Conservation (phyloP, 2,329 filamentous ascomycete species). For the Fonsecaea nubica region DNA sequence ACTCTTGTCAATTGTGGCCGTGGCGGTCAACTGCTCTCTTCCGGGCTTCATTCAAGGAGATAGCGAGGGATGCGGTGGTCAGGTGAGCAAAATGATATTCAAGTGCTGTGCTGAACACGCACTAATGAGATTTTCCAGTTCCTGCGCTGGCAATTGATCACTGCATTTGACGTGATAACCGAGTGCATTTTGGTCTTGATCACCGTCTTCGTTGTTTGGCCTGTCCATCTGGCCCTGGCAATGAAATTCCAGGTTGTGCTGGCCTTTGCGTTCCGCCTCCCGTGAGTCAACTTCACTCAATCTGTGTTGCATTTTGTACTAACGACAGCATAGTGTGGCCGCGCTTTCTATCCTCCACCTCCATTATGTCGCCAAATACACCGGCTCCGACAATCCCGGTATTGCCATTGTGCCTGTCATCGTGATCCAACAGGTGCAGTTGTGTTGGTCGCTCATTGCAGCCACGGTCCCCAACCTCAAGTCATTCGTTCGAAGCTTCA, state of each 20-base stretch:
- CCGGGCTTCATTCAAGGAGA: slow-evolving; percentile 25
- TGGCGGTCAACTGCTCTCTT: slow-evolving; percentile 35
- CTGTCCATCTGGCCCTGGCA: slow-evolving; percentile 37
- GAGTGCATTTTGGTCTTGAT: slow-evolving; percentile 35
- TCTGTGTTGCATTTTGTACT: background rate
- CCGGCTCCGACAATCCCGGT: slow-evolving; percentile 42
- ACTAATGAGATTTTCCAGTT: slow-evolving; percentile 22
- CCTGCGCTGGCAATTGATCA: slow-evolving; percentile 48
- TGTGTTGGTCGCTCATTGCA: slow-evolving; percentile 51
- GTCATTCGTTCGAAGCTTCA: slow-evolving; percentile 51
- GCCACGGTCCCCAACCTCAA: slow-evolving; percentile 52
- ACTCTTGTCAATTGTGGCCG: slow-evolving; percentile 37
- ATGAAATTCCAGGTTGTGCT: slow-evolving; percentile 42
- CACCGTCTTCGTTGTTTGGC: slow-evolving; percentile 41
- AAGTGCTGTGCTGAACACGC: background rate
- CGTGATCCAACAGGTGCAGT: slow-evolving; percentile 48
- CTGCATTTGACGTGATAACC: slow-evolving; percentile 49
- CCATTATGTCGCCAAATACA: slow-evolving; percentile 44
- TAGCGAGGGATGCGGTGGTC: slow-evolving; percentile 26
- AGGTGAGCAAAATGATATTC: slow-evolving; percentile 18
- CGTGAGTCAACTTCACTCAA: slow-evolving; percentile 39
- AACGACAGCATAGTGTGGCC: slow-evolving; percentile 41
- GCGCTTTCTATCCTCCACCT: slow-evolving; percentile 46
- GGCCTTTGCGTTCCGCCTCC: slow-evolving; percentile 48
- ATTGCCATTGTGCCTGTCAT: slow-evolving; percentile 44